Base-by-base conservation (phyloP, 495 filamentous ascomycete species). In the Penicillium ochrochloron region DNA sequence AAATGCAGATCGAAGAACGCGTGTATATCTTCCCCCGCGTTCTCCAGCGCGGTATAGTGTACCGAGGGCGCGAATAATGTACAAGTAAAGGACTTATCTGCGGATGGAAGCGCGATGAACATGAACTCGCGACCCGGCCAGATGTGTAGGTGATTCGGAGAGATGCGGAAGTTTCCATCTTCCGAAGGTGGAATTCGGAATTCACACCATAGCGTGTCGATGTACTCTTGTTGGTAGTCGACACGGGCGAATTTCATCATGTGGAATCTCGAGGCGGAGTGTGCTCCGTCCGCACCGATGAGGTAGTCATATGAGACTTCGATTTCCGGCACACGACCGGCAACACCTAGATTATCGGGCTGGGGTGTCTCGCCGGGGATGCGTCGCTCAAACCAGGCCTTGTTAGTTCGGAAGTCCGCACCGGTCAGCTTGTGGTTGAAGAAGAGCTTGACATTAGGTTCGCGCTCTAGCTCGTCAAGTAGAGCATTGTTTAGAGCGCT, bases 151-250 rank as follows among this genome's bases (percentile, higher is more conserved):
- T 98, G 92, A 73, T 97, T 90, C 17, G 92, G 92, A 0, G 91
- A 92, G 59, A 97, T 91, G 34, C 80, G 80, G 73, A 94, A 99
- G 31, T 84, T 82, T 12, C 82, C 78, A 23, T 77, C 65, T 15
- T 81, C 71, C 0, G 82, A 77, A 0, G 91, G 84, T 2, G 84
- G 80, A 62, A 99, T 94, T 46, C 87, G 88, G 73, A 97, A 97
- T 67, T 99, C 96, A 78, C 95, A 97, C 95, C 95, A 99, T 10
- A 98, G 78, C 0, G 94, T 94, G 74, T 97, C 93, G 76, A 99
- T 93, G 72, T 99, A 99, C 70, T 93, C 87, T 73, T 99, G 95
- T 62, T 94, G 84, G 70, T 97, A 98, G 72, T 92, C 85, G 83
- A 98, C 91, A 7, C 91, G 86, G 5, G 87, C 83, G 69, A 82